phyloP scores from a whole-genome alignment of 1,139 yeast species.

The Lodderomyces metapsilosis region DNA sequence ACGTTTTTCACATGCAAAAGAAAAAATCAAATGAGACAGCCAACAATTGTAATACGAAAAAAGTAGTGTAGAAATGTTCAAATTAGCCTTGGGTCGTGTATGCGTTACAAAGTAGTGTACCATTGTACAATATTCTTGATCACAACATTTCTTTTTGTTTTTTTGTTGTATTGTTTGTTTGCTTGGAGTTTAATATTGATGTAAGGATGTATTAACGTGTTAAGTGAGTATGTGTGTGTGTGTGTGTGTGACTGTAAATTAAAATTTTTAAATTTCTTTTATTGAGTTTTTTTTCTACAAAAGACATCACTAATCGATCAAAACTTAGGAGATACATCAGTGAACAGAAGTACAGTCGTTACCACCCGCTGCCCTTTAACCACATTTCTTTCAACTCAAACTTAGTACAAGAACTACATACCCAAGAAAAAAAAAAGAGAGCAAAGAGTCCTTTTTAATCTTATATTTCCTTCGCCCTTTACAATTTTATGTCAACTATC shows the following conservation, averaged over 20 bases:
- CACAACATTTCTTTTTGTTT: not conserved
- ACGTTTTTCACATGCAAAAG: too few species aligned
- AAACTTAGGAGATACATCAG: too few species aligned
- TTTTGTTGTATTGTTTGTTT: not conserved
- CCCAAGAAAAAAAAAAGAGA: not conserved
- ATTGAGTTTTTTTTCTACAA: not conserved
- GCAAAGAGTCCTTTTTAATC: not conserved
- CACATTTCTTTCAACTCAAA: not conserved
- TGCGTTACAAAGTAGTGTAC: not conserved
- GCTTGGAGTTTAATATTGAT: not conserved
- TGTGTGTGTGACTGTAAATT: not conserved
- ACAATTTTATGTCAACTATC: conserved; percentile 71
- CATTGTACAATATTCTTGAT: not conserved
- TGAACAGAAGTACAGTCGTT: too few species aligned
- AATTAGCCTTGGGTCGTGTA: not conserved
- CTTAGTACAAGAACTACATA: not conserved
- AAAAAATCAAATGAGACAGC: too few species aligned
- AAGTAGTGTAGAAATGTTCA: not conserved
- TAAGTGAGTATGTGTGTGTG: not conserved
- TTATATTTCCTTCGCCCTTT: not conserved
- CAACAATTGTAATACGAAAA: not conserved
- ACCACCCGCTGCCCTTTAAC: too few species aligned
- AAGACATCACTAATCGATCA: too few species aligned
- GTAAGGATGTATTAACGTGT: too few species aligned
- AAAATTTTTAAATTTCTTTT: not conserved